Percentiles rank a stretch among this genome's conserved stretches.
These are phyloP conservation scores for Leptodontidium sp. DNA, from an alignment of 2,329 filamentous ascomycete genomes.

Conservation along the genomic window DNA sequence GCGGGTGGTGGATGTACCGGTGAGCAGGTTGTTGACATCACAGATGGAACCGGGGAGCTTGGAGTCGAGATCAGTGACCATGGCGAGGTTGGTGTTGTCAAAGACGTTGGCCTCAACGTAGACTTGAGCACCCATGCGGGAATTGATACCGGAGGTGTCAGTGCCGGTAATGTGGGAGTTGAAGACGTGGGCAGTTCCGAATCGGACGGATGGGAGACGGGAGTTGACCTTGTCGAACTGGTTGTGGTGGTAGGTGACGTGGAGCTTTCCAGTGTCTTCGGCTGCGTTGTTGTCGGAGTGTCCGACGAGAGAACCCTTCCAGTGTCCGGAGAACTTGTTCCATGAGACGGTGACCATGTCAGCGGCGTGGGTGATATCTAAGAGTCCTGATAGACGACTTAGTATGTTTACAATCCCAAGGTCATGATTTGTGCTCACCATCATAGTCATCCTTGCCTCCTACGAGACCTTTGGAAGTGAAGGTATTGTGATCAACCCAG, in stretches of 20 bases:
- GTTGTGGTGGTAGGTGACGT: conserved; percentile 28
- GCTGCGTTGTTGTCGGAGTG: conserved; percentile 26
- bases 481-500: conserved; percentile 44
- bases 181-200: conserved; percentile 24
- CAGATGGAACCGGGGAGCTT: conserved; percentile 9
- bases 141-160: conserved; percentile 23
- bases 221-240: conserved; percentile 24
- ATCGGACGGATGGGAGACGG: conserved; percentile 23
- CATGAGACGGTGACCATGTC: conserved; percentile 23
- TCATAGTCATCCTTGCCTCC: conserved; percentile 24
- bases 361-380: conserved; percentile 23
- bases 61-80: conserved; percentile 23
- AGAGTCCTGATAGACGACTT: not conserved
- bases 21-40: conserved; percentile 21
- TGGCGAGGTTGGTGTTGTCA: conserved; percentile 18
- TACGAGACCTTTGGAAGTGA: conserved; percentile 36
- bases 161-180: conserved; percentile 14
- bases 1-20: conserved; percentile 8
- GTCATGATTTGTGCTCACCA: not conserved
- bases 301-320: conserved; percentile 23
- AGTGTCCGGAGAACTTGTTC: conserved; percentile 25
- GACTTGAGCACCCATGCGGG: conserved; percentile 25
- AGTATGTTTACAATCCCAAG: not conserved
- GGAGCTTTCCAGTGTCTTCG: conserved; percentile 23
- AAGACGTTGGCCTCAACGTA: conserved; percentile 21